A percentile compares a stretch with the other conserved stretches of the same genome.
Conservation (phyloP, 2,329 filamentous ascomycete genomes). For the Pleoardoris graminearum region DNA sequence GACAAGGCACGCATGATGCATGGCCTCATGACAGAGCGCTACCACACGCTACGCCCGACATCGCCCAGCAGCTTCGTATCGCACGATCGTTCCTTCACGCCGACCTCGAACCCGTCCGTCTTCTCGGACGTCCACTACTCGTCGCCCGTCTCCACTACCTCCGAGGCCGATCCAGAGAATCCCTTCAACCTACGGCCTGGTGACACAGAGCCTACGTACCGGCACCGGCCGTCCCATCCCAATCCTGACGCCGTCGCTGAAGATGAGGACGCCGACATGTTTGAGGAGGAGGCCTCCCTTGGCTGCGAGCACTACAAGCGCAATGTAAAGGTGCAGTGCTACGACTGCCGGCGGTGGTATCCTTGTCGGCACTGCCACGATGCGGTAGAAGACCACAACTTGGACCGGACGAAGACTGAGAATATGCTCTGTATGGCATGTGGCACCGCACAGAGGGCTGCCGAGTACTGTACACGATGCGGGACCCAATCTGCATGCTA, state of each 20-base stretch:
- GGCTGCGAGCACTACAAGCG: slow-evolving; percentile 93
- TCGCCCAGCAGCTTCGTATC: slow-evolving; percentile 46
- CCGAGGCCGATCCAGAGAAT: slow-evolving; percentile 39
- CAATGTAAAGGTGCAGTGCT: slow-evolving; percentile 95
- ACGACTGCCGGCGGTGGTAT: slow-evolving; percentile 87
- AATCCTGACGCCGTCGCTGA: slow-evolving; percentile 47
- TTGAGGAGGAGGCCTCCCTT: slow-evolving; percentile 55
- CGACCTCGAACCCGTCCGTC: slow-evolving; percentile 40
- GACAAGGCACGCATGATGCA: slow-evolving; percentile 57
- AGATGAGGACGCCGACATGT: slow-evolving; percentile 55
- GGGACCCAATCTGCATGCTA: slow-evolving; percentile 80
- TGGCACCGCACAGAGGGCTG: slow-evolving; percentile 78
- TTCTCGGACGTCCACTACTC: slow-evolving; percentile 41
- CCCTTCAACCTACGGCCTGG: slow-evolving; percentile 41
- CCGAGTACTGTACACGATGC: slow-evolving; percentile 77
- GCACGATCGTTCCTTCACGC: slow-evolving; percentile 45
- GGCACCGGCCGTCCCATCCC: slow-evolving; percentile 19
- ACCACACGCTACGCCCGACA: slow-evolving; percentile 43
- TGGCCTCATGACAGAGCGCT: slow-evolving; percentile 54
- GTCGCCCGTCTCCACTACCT: slow-evolving; percentile 39
- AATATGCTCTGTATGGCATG: slow-evolving; percentile 99
- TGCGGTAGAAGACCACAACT: slow-evolving; percentile 72
- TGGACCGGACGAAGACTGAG: slow-evolving; percentile 81
- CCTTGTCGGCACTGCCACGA: slow-evolving; percentile 96
- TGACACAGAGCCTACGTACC: slow-evolving; percentile 38